Evolutionary conservation across 2,329 filamentous ascomycete genomes (phyloP), one percentile per base, ranked within the genome.

Genomic region (Coniochaeta prunicola): DNA sequence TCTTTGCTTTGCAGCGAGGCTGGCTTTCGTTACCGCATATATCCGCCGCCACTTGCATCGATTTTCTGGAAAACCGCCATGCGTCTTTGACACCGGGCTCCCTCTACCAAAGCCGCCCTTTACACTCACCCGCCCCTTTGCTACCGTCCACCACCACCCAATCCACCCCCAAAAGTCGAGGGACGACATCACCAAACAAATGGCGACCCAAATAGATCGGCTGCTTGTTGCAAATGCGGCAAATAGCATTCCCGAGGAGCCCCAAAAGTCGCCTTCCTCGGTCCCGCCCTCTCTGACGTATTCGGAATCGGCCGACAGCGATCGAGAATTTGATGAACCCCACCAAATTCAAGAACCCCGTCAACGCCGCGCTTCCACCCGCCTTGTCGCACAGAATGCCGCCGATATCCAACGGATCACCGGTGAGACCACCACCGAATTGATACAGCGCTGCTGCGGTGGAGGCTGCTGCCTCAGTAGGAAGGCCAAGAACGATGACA

Each of bases 341-440:
- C 72, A 76, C 62, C 76, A 76, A 24, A 66, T 71, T 26, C 73
- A 75, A 34, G 73, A 75, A 62, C 70, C 71, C 53, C 81, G 82
- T 53, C 77, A 74, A 31, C 81, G 87, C 57, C 86, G 87, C 57
- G 88, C 87, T 59, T 90, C 87, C 4, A 91, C 88, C 8, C 81
- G 82, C 15, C 77, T 91, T 50, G 86, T 87, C 64, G 82, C 84
- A 48, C 82, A 86, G 71, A 87, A 77, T 68, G 81, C 81, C 31
- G 80, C 78, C 55, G 84, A 87, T 63, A 80, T 87, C 42, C 81
- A 82, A 67, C 79, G 83, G 64, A 83, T 88, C 60, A 87, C 85
- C 6, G 85, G 84, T 64, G 83, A 86, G 71, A 80, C 84, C 8
- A 84, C 82, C 17, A 82, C 82, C 59, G 78, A 85, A 69, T 74